These are phyloP conservation scores for Pestalotiopsis sp. DNA, from an alignment of 2,329 filamentous ascomycete genomes.

Conservation along the genomic window DNA sequence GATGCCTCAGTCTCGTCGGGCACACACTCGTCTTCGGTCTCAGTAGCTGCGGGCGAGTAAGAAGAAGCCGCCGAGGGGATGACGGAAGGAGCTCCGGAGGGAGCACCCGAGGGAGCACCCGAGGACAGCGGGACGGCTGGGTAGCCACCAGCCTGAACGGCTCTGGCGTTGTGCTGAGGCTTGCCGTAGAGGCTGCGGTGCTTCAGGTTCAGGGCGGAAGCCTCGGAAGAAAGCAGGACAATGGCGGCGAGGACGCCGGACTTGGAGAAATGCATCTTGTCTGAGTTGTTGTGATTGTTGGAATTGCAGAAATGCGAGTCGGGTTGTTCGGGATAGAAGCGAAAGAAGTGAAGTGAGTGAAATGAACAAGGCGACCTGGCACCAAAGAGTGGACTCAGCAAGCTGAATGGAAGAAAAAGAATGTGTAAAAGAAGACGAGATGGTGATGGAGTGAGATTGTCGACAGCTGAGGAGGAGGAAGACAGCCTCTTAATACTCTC, in stretches of 20 bases:
- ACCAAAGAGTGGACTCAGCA: conserved; percentile 5
- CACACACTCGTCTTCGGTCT: conserved; percentile 1
- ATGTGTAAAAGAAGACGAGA: conserved; percentile 9
- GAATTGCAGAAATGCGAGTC: neutral
- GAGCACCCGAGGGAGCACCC: neutral
- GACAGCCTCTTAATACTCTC: conserved; percentile 8
- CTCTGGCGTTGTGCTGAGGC: neutral
- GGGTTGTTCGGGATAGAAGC: neutral
- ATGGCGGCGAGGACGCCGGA: conserved; percentile 9
- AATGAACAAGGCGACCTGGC: conserved; percentile 5
- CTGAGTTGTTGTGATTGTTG: neutral
- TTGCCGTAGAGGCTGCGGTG: neutral
- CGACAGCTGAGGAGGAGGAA: neutral
- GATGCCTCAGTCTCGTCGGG: neutral
- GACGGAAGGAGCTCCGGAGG: neutral
- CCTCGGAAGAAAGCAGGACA: conserved; percentile 4
- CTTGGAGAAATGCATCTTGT: conserved; percentile 11
- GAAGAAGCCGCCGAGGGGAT: neutral
- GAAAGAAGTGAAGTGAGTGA: conserved; percentile 6
- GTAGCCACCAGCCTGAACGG: neutral
- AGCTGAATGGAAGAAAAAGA: conserved; percentile 7
- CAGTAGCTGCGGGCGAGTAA: neutral
- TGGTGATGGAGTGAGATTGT: neutral
- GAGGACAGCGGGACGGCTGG: neutral
- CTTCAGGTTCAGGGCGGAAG: neutral